These are phyloP conservation scores for Haplosporangium sp. DNA, from an alignment of 371 early-diverging fungal species.

Conservation along the genomic window DNA sequence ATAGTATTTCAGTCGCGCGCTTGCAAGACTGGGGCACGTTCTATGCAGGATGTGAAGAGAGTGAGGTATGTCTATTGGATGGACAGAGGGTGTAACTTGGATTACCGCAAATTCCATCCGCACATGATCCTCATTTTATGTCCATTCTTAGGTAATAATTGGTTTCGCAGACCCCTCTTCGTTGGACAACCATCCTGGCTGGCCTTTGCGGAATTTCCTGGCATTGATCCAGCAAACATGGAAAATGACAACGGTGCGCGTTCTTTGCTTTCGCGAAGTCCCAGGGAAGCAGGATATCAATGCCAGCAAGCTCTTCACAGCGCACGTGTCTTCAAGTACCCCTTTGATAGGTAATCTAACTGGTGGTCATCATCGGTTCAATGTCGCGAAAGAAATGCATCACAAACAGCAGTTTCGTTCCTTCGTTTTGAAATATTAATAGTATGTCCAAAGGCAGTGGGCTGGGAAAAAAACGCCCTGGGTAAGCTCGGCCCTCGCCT, in stretches of 20 bases:
- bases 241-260: conserved; percentile 57
- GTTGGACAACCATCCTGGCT: conserved; percentile 76
- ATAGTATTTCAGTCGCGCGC: conserved; percentile 48
- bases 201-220: conserved; percentile 91
- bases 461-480: conserved; percentile 91
- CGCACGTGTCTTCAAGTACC: conserved; percentile 14
- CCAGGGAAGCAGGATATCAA: conserved; percentile 50
- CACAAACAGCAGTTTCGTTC: too few relatives aligned
- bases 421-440: not conserved
- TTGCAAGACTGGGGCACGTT: conserved; percentile 63
- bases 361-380: not conserved
- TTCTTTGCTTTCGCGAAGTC: conserved; percentile 83
- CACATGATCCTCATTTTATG: not conserved
- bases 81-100: not conserved
- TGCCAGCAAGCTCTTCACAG: conserved; percentile 42
- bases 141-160: conserved; percentile 57
- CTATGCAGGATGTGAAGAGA: conserved; percentile 40
- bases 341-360: conserved; percentile 24
- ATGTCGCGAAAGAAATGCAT: too few relatives aligned
- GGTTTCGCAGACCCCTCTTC: conserved; percentile 90
- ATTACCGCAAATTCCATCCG: not conserved
- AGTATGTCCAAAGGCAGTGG: conserved; percentile 73
- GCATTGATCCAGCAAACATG: conserved; percentile 69
- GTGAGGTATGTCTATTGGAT: conserved; percentile 30
- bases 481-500: conserved; percentile 87